Conservation (phyloP, 2,329 filamentous ascomycete species). For the Exophiala alcalophila region DNA sequence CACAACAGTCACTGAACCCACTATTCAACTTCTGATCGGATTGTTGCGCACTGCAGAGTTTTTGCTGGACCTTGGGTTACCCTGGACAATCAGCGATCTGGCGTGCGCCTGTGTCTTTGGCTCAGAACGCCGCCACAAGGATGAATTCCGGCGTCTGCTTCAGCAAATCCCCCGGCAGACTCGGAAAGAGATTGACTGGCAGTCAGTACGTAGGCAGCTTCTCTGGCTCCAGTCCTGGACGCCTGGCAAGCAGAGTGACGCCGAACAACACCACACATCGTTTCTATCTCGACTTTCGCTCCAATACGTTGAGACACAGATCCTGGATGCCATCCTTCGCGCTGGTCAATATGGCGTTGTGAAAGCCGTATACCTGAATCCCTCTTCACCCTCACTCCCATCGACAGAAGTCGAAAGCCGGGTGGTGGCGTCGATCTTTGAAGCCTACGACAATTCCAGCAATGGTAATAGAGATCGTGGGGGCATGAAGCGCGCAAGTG, state of each 20-base stretch:
- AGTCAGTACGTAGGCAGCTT: conserved; percentile 48
- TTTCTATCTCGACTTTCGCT: conserved; percentile 31
- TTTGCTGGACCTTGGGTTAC: conserved; percentile 41
- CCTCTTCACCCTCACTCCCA: conserved; percentile 39
- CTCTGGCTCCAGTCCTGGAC: conserved; percentile 63
- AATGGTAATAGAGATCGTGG: conserved; percentile 63
- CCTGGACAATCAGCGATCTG: conserved; percentile 37
- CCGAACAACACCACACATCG: conserved; percentile 22
- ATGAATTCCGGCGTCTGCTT: conserved; percentile 54
- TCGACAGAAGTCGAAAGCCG: conserved; percentile 50
- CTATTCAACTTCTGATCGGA: conserved; percentile 42
- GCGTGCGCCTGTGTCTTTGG: conserved; percentile 54
- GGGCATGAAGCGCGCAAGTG: conserved; percentile 59
- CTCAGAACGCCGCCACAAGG: conserved; percentile 51
- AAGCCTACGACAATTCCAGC: conserved; percentile 62
- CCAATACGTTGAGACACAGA: conserved; percentile 49
- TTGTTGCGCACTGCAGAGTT: conserved; percentile 42
- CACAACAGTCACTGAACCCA: conserved; percentile 39
- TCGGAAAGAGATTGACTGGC: conserved; percentile 50
- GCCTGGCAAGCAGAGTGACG: conserved; percentile 31
- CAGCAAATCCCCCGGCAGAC: conserved; percentile 45
- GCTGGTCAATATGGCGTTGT: conserved; percentile 44
- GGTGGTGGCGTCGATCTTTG: conserved; percentile 52
- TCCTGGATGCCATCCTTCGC: conserved; percentile 55
- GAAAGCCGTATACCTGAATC: conserved; percentile 40